Evolutionary conservation across 305 asterid genomes (phyloP).

Genomic region (Fraxinus floribunda): DNA sequence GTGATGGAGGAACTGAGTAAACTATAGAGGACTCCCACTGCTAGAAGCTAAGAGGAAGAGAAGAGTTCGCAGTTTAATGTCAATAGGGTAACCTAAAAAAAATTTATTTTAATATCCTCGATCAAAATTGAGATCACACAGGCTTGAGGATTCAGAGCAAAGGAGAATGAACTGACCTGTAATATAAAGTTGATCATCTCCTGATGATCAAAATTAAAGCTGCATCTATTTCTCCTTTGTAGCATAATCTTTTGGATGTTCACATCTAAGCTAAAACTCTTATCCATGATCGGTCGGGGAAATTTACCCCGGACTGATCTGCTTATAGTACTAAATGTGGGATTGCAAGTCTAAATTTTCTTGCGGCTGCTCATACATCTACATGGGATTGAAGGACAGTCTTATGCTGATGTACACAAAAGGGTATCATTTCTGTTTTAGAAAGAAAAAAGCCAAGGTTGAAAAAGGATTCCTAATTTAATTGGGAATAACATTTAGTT

Average conservation of each 20-base stretch:
- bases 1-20: constrained; percentile 65
- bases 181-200: constrained; percentile 38
- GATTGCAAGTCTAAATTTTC: background rate
- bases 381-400: background rate
- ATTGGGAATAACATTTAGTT: background rate
- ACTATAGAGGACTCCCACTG: constrained; percentile 62
- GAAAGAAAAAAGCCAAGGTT: background rate
- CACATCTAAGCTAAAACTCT: background rate
- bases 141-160: constrained; percentile 21
- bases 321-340: background rate
- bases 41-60: constrained; percentile 61
- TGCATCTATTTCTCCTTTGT: background rate
- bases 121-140: constrained; percentile 49
- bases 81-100: constrained; percentile 48
- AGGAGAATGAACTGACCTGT: constrained; percentile 25
- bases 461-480: background rate
- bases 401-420: background rate
- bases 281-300: background rate
- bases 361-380: background rate
- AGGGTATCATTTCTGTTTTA: background rate
- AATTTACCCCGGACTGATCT: background rate
- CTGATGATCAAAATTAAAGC: constrained; percentile 44
- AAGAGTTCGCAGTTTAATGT: constrained; percentile 59
- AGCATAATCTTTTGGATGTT: background rate
- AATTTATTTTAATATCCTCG: constrained; percentile 25